Percentiles rank a stretch among this genome's conserved stretches.
Conservation (phyloP, 345 rosid genomes). For the Pugionium dolabratum region DNA sequence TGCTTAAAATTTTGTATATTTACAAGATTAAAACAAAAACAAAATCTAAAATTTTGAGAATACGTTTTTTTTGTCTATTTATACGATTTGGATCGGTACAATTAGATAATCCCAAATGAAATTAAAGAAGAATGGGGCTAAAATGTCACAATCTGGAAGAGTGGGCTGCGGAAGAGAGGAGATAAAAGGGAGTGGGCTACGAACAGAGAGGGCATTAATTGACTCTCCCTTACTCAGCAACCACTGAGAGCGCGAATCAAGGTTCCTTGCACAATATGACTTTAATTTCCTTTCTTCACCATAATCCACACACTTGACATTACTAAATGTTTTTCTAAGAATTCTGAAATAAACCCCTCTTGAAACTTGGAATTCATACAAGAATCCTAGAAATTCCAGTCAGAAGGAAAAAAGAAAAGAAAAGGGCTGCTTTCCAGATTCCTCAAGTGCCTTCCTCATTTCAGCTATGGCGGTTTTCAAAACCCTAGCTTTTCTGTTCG, state of each 20-base stretch:
- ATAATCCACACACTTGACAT: conserved; percentile 19
- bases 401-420: conserved; percentile 18
- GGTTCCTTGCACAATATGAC: conserved; percentile 26
- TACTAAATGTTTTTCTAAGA: too few relatives aligned
- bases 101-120: not conserved
- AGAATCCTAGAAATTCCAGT: conserved; percentile 32
- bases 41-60: too few relatives aligned
- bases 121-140: conserved; percentile 19
- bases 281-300: conserved; percentile 21
- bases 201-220: conserved; percentile 40
- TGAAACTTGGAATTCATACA: conserved; percentile 22
- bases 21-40: too few relatives aligned
- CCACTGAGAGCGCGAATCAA: conserved; percentile 33
- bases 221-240: conserved; percentile 30
- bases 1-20: too few relatives aligned
- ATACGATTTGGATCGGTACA: not conserved
- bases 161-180: conserved; percentile 26
- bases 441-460: conserved; percentile 33
- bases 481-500: conserved; percentile 38
- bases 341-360: not conserved
- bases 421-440: conserved; percentile 20
- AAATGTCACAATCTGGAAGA: conserved; percentile 37
- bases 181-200: conserved; percentile 21
- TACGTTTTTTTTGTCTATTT: not conserved
- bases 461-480: conserved; percentile 44